These are phyloP conservation scores for maize (Zea mays) DNA, from an alignment of 176 grass and related monocot genomes.

Conservation along the genomic window Zm-B73-REFERENCE-NAM-5.0 NC_050104.1:26420501-26421000, in stretches of 20 bases:
- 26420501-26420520: conserved; percentile 55
- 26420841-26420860: conserved; percentile 93
- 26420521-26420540: conserved; percentile 63
- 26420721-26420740: conserved; percentile 64
- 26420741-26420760: conserved; percentile 79
- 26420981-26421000: conserved; percentile 21
- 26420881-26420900: conserved; percentile 84
- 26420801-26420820: conserved; percentile 74
- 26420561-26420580: conserved; percentile 79
- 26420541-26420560: conserved; percentile 65
- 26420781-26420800: conserved; percentile 78
- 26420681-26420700: conserved; percentile 59
- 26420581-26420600: conserved; percentile 88
- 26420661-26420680: conserved; percentile 55
- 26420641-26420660: conserved; percentile 89
- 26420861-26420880: conserved; percentile 89
- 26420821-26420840: conserved; percentile 78
- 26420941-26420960: conserved; percentile 50
- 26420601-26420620: conserved; percentile 63
- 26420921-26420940: conserved; percentile 44
- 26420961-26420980: conserved; percentile 41
- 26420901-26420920: conserved; percentile 45
- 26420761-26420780: conserved; percentile 82
- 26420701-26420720: conserved; percentile 55
- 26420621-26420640: conserved; percentile 60